Conservation (phyloP, 805 yeast species). For the Ogataea angusta region DNA sequence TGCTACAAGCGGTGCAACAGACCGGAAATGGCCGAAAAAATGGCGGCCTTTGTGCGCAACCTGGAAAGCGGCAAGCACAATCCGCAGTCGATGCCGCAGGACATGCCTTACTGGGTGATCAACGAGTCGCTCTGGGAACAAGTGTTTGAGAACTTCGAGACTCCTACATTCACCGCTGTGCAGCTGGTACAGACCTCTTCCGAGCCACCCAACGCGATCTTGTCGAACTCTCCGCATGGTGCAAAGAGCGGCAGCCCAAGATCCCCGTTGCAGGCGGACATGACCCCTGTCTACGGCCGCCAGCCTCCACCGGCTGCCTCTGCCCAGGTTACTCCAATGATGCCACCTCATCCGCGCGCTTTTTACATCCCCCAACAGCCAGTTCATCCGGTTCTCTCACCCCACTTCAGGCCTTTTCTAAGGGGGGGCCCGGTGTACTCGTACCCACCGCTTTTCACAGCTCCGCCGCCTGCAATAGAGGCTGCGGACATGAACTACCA, state of each 20-base stretch:
- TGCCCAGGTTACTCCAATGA: not conserved
- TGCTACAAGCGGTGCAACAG: slow-evolving; percentile 50
- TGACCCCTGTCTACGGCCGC: not conserved
- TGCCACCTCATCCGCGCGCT: not conserved
- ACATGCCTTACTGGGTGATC: slow-evolving; percentile 1
- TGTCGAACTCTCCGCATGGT: not conserved
- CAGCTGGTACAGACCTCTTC: not conserved
- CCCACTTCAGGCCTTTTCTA: not conserved
- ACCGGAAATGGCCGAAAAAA: slow-evolving; percentile 36
- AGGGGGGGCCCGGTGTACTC: not conserved
- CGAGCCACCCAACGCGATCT: not conserved
- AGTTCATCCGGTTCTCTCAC: not conserved
- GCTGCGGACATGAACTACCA: not conserved
- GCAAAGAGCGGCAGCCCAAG: not conserved
- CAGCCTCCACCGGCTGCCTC: not conserved
- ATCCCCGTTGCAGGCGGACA: not conserved
- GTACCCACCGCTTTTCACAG: not conserved
- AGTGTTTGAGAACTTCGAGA: not conserved
- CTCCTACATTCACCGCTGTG: not conserved
- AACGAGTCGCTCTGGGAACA: not conserved
- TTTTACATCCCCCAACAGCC: not conserved
- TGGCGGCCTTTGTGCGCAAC: slow-evolving; percentile 43
- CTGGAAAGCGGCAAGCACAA: slow-evolving; percentile 19
- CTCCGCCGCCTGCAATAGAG: not conserved
- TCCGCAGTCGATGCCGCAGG: not conserved